Evolutionary conservation across 495 filamentous ascomycete species (phyloP), one percentile per base, ranked within the genome.

Genomic region (Lasiosphaeria miniovina): DNA sequence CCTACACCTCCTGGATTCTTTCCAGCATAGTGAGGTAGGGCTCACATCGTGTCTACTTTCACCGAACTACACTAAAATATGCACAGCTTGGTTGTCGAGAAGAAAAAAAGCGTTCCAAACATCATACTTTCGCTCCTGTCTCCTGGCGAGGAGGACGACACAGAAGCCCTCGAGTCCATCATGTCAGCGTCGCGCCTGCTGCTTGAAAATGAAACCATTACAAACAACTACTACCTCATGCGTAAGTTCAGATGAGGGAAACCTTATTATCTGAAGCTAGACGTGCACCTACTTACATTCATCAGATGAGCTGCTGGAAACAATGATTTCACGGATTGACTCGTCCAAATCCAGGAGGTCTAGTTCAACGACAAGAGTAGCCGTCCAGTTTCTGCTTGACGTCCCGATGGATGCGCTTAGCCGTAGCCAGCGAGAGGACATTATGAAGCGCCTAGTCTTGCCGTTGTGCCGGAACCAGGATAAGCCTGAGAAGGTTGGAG

Each of bases 1-100:
- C 59, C 4, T 68, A 65, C 40, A n/a, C 65, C 15, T 51, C 48
- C 6, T 72, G 68, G 68, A 67, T 71, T 11, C 51, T 72, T 4
- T 56, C 65, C 4, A 55, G 58, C 3, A 14, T 68, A 46, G 24
- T 66, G 40, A 61, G 58, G 61, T 67, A 58, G 17, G 64, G 12
- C 15, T 46, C 15, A 41, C 8, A 10, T 24, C 14, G 4, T 8
- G n/a, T 14, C 11, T 46, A 5, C 35, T 6, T 8, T 12, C 4
- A 12, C n/a, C 31, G 6, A 49, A 7, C 4, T 0, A 14, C 56
- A 48, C 65, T 67, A 36, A 67, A 24, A 17, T n/a, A n/a, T 41
- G 0, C 14, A 2, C 15, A 65, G 62, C 35, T 49, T 71, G 17
- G 17, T 71, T 15, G 45, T 60, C 5, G 54, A 61, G 1, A 61